Evolutionary conservation across 768 basidiomycete species (phyloP).

Genomic region (Termitomyces sp.): DNA sequence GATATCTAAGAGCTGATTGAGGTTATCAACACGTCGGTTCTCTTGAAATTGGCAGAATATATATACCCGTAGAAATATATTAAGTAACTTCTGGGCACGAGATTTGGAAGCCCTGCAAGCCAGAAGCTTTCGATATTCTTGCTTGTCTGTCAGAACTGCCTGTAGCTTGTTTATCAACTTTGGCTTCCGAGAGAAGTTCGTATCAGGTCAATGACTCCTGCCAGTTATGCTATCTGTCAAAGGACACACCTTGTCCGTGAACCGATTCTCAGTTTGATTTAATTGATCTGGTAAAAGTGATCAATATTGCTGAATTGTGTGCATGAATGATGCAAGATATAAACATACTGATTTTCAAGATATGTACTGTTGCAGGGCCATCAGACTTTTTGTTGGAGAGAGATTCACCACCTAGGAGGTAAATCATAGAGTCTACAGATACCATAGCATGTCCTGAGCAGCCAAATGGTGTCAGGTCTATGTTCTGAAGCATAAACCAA

Average conservation of each 20-base stretch:
- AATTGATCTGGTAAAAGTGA: too few species aligned
- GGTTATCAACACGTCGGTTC: too few species aligned
- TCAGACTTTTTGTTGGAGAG: constrained; percentile 71
- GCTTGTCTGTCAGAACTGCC: background rate
- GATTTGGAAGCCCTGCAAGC: background rate
- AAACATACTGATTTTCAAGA: constrained; percentile 89
- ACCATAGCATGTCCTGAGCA: constrained; percentile 99
- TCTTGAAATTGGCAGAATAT: too few species aligned
- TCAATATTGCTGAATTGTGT: too few species aligned
- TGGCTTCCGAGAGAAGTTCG: background rate
- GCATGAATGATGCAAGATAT: too few species aligned
- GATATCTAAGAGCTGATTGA: constrained; percentile 3
- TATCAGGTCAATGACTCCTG: too few species aligned
- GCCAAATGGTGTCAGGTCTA: constrained; percentile 93
- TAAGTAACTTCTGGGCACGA: background rate
- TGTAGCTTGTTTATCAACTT: background rate
- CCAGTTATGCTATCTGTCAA: too few species aligned
- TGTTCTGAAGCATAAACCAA: constrained; percentile 99
- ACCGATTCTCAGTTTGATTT: too few species aligned
- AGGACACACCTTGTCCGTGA: too few species aligned
- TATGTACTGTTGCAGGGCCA: constrained; percentile 79
- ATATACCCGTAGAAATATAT: background rate
- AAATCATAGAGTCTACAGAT: constrained; percentile 80
- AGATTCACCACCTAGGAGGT: constrained; percentile 94
- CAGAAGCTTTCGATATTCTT: background rate